These are phyloP conservation scores for Hypoxylon crocopeplum DNA, from an alignment of 495 filamentous ascomycete species.

Conservation along the genomic window DNA sequence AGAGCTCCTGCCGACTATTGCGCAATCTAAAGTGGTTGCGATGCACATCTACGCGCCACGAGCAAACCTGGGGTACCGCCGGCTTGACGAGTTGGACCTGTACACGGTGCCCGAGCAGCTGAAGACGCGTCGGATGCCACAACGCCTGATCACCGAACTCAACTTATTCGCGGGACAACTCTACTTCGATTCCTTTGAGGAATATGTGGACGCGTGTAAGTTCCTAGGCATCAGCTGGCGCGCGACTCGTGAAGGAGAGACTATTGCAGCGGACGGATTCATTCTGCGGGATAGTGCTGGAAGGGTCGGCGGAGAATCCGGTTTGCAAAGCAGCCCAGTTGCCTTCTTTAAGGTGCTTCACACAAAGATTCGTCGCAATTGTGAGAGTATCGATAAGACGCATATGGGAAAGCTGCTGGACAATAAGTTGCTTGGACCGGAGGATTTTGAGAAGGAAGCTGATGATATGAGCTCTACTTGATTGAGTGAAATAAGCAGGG, in stretches of 20 bases:
- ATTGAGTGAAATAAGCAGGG: too few relatives aligned
- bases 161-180: constrained; percentile 74
- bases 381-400: constrained; percentile 57
- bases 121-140: constrained; percentile 23
- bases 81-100: constrained; percentile 58
- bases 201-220: constrained; percentile 61
- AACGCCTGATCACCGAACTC: constrained; percentile 51
- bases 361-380: constrained; percentile 59
- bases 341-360: constrained; percentile 58
- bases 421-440: constrained; percentile 36
- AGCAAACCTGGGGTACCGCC: constrained; percentile 46
- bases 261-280: constrained; percentile 53
- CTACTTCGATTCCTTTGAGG: constrained; percentile 60
- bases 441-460: constrained; percentile 51
- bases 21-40: constrained; percentile 39
- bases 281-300: constrained; percentile 40
- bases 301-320: constrained; percentile 29
- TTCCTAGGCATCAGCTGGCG: constrained; percentile 57
- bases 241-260: constrained; percentile 38
- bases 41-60: constrained; percentile 68
- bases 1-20: constrained; percentile 51
- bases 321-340: constrained; percentile 59
- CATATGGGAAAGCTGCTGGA: constrained; percentile 61
- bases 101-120: constrained; percentile 44
- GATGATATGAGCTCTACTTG: too few relatives aligned